Evolutionary conservation across 129 eudicot genomes (phyloP).

Genomic region (Sambucus nigra): DNA sequence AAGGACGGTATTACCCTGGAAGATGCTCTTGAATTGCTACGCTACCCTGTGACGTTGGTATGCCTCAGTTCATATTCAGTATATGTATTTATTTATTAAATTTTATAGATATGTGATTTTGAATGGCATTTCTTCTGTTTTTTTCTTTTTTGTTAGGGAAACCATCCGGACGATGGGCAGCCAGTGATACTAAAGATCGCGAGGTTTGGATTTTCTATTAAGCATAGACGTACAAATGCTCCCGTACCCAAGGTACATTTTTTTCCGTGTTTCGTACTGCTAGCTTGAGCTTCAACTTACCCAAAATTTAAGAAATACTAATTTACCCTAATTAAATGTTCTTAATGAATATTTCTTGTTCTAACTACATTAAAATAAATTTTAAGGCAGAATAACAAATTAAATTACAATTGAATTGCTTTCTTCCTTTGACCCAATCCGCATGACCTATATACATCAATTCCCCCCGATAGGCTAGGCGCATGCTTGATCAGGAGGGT

Average conservation of each 20-base stretch:
- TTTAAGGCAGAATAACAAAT: background rate
- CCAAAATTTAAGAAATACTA: too few species aligned
- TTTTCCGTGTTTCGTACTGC: background rate
- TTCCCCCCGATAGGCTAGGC: too few species aligned
- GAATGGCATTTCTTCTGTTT: slow-evolving; percentile 1
- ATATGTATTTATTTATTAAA: background rate
- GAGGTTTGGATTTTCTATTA: slow-evolving; percentile 52
- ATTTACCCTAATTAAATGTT: background rate
- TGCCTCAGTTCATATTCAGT: background rate
- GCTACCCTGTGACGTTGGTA: slow-evolving; percentile 83
- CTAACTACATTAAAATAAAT: too few species aligned
- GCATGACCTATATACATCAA: too few species aligned
- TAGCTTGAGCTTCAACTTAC: too few species aligned
- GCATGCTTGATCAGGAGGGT: too few species aligned
- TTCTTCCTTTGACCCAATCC: too few species aligned
- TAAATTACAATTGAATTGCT: background rate
- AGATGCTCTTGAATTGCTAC: slow-evolving; percentile 68
- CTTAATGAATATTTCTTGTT: background rate
- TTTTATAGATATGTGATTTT: background rate
- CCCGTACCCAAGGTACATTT: slow-evolving; percentile 74
- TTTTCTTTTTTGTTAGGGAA: slow-evolving; percentile 48
- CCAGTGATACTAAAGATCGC: slow-evolving; percentile 67
- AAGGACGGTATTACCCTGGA: slow-evolving; percentile 56
- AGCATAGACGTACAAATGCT: slow-evolving; percentile 57
- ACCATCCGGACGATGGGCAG: slow-evolving; percentile 72